Conservation (phyloP, 2,329 filamentous ascomycete genomes). For the Ophiostoma perfectum region DNA sequence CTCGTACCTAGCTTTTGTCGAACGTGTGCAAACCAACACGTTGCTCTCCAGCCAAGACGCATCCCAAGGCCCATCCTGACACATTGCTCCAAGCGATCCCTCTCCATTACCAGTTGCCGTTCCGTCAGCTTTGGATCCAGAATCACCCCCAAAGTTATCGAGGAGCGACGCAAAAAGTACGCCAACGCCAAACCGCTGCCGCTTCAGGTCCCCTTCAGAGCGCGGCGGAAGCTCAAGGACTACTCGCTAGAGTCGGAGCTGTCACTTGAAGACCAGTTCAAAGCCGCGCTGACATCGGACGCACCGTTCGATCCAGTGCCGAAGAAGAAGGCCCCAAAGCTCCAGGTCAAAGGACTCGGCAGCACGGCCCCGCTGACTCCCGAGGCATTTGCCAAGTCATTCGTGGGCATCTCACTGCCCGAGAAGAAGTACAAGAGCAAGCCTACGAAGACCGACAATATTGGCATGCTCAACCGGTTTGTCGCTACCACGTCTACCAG, state of each 20-base stretch:
- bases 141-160: background rate
- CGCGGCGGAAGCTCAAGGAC: background rate
- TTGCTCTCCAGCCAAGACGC: slow-evolving; percentile 2
- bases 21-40: background rate
- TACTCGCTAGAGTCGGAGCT: background rate
- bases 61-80: background rate
- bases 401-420: background rate
- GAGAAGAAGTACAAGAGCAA: background rate
- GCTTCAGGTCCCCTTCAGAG: background rate
- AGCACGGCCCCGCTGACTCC: background rate
- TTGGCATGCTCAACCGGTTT: slow-evolving; percentile 10
- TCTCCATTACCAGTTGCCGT: background rate
- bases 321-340: background rate
- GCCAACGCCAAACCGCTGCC: background rate
- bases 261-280: too few species aligned
- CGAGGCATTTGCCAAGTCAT: background rate
- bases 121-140: background rate
- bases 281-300: too few species aligned
- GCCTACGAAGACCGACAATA: background rate
- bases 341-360: background rate
- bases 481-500: background rate
- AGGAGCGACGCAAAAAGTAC: slow-evolving; percentile 4
- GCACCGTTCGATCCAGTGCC: too few species aligned
- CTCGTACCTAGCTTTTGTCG: background rate
- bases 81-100: background rate